phyloP scores from a whole-genome alignment of 2,329 filamentous ascomycete genomes.

The Gremmenia infestans region DNA sequence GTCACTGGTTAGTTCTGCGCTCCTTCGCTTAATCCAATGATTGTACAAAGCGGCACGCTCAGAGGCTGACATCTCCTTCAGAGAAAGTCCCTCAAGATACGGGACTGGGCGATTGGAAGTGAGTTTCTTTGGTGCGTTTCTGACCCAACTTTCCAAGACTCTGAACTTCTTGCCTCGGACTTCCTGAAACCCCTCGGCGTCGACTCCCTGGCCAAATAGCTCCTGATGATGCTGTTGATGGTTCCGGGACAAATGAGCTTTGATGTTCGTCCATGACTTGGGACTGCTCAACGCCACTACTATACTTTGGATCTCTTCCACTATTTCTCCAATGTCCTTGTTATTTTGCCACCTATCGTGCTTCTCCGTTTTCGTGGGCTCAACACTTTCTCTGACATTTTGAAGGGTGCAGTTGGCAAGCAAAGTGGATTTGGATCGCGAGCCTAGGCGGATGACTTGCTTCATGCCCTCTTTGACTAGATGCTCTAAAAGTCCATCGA shows the following conservation, averaged over 20 bases:
- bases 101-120: slow-evolving; percentile 15
- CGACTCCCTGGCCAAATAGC: slow-evolving; percentile 18
- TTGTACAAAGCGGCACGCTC: slow-evolving; percentile 16
- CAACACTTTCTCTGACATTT: slow-evolving; percentile 10
- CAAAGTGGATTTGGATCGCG: slow-evolving; percentile 22
- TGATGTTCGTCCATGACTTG: slow-evolving; percentile 20
- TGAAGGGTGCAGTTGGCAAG: slow-evolving; percentile 20
- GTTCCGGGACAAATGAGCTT: slow-evolving; percentile 15
- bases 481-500: slow-evolving; percentile 31
- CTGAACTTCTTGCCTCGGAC: slow-evolving; percentile 17
- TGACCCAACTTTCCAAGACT: slow-evolving; percentile 21
- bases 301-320: slow-evolving; percentile 18
- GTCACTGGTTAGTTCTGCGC: slow-evolving; percentile 16
- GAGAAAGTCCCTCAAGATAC: slow-evolving; percentile 15
- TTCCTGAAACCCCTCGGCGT: slow-evolving; percentile 19
- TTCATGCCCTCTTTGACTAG: slow-evolving; percentile 22
- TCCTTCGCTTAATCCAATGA: slow-evolving; percentile 17
- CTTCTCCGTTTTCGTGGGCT: slow-evolving; percentile 20
- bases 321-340: slow-evolving; percentile 14
- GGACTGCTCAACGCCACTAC: slow-evolving; percentile 19
- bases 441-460: slow-evolving; percentile 24
- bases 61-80: slow-evolving; percentile 17
- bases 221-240: slow-evolving; percentile 15
- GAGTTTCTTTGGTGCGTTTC: slow-evolving; percentile 19
- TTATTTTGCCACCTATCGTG: slow-evolving; percentile 20